Conservation (phyloP, 441 rosid species). For the Euphorbia celastroides region DNA sequence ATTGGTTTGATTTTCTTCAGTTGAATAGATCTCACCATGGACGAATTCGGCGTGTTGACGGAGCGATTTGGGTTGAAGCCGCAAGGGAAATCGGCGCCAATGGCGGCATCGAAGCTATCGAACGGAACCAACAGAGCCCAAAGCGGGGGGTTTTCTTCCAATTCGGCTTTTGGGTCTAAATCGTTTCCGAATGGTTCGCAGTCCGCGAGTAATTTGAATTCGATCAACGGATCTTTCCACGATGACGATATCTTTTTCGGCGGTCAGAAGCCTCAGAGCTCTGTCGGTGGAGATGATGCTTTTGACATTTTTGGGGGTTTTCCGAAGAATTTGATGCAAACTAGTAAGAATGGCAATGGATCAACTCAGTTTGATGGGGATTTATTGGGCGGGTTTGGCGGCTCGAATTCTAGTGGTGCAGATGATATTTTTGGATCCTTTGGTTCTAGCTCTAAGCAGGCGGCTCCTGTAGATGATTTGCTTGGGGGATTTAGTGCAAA, state of each 20-base stretch:
- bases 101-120: slow-evolving; percentile 56
- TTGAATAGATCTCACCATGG: slow-evolving; percentile 34
- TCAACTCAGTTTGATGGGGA: slow-evolving; percentile 38
- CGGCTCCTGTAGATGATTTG: slow-evolving; percentile 39
- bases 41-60: slow-evolving; percentile 79
- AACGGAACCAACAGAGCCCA: slow-evolving; percentile 15
- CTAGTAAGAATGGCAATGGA: slow-evolving; percentile 22
- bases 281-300: slow-evolving; percentile 32
- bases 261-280: slow-evolving; percentile 22
- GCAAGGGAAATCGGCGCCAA: slow-evolving; percentile 86
- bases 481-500: slow-evolving; percentile 43
- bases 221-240: slow-evolving; percentile 25
- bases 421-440: slow-evolving; percentile 47
- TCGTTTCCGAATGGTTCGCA: slow-evolving; percentile 26
- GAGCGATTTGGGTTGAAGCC: slow-evolving; percentile 77
- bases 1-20: not conserved
- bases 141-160: slow-evolving; percentile 26
- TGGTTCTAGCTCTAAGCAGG: slow-evolving; percentile 35
- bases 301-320: slow-evolving; percentile 47
- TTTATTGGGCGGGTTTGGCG: slow-evolving; percentile 46
- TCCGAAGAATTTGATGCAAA: slow-evolving; percentile 22
- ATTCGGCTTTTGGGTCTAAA: slow-evolving; percentile 17
- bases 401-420: slow-evolving; percentile 19
- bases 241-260: slow-evolving; percentile 27
- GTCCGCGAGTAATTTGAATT: slow-evolving; percentile 28